These are phyloP conservation scores for Triangularia setosa DNA, from an alignment of 2,329 filamentous ascomycete genomes.

Conservation along the genomic window DNA sequence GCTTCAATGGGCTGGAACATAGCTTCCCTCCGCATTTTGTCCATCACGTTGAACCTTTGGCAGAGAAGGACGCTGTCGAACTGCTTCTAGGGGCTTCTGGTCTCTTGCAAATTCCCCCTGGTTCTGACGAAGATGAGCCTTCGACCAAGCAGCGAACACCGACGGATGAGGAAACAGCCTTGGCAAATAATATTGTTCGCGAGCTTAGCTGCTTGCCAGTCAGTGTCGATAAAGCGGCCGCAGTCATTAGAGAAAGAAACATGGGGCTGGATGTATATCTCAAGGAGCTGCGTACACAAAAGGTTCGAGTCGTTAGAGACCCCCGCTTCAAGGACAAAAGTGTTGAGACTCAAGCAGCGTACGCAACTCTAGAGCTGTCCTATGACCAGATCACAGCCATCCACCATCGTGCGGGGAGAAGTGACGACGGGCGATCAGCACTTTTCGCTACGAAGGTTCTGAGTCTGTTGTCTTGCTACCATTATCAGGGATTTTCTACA, in stretches of 20 bases:
- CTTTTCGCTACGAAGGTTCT: conserved; percentile 27
- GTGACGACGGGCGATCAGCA: conserved; percentile 9
- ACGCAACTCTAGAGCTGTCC: conserved; percentile 28
- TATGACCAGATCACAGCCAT: conserved; percentile 21
- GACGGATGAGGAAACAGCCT: background rate
- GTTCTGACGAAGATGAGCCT: background rate
- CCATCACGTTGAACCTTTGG: conserved; percentile 15
- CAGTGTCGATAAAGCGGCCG: background rate
- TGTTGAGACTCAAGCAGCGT: conserved; percentile 21
- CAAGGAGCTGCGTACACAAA: background rate
- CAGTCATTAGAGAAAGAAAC: background rate
- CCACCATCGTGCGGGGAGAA: conserved; percentile 7
- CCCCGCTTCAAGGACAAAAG: conserved; percentile 13
- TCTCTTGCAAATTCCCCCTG: background rate
- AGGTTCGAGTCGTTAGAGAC: conserved; percentile 17
- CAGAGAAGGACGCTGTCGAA: conserved; percentile 14
- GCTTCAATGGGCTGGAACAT: background rate
- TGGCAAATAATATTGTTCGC: background rate
- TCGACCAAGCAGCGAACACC: background rate
- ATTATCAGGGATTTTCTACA: conserved; percentile 23
- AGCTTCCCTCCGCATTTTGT: conserved; percentile 8
- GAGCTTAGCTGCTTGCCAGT: background rate
- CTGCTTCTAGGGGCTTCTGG: conserved; percentile 22
- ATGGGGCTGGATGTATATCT: background rate
- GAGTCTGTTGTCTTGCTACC: conserved; percentile 29